phyloP scores from a whole-genome alignment of 1,139 yeast species.

The Entelexis sorbosivorans region DNA sequence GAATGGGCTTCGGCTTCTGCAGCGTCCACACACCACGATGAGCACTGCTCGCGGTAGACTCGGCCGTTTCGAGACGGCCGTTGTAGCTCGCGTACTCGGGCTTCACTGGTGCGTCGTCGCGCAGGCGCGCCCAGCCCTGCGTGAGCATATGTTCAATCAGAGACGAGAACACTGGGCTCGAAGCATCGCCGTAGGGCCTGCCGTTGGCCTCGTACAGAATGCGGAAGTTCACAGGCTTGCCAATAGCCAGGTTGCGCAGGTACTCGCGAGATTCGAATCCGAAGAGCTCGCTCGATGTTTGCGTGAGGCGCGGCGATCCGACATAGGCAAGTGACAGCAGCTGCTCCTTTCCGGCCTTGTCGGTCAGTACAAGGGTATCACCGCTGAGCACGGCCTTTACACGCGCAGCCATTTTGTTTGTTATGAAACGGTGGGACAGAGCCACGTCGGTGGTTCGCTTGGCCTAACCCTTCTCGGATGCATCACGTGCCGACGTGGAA shows the following conservation, averaged over 20 bases:
- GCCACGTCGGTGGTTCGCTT: slow-evolving; percentile 1
- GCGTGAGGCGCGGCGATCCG: slow-evolving; percentile 40
- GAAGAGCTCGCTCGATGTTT: slow-evolving; percentile 27
- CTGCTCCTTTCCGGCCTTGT: slow-evolving; percentile 41
- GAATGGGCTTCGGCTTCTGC: slow-evolving; percentile 2
- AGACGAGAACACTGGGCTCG: slow-evolving; percentile 53
- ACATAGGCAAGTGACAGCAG: slow-evolving; percentile 53
- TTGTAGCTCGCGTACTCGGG: slow-evolving; percentile 32
- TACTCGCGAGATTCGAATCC: slow-evolving; percentile 52
- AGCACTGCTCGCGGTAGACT: slow-evolving; percentile 43
- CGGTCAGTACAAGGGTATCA: slow-evolving; percentile 52
- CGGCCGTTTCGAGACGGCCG: slow-evolving; percentile 34
- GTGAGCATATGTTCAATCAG: slow-evolving; percentile 47
- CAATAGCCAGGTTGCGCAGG: slow-evolving; percentile 53
- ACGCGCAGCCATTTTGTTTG: slow-evolving; percentile 23
- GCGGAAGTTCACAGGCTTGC: slow-evolving; percentile 54
- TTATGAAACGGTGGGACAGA: background rate
- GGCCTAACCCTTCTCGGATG: background rate
- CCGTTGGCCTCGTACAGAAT: slow-evolving; percentile 45
- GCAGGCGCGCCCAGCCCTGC: slow-evolving; percentile 53
- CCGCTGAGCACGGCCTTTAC: slow-evolving; percentile 66
- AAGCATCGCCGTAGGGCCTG: slow-evolving; percentile 63
- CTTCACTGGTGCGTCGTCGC: slow-evolving; percentile 40
- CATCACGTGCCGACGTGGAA: background rate
- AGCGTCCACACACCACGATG: slow-evolving; percentile 47